Evolutionary conservation across 495 filamentous ascomycete species (phyloP).

Genomic region (Talaromyces proteolyticus): DNA sequence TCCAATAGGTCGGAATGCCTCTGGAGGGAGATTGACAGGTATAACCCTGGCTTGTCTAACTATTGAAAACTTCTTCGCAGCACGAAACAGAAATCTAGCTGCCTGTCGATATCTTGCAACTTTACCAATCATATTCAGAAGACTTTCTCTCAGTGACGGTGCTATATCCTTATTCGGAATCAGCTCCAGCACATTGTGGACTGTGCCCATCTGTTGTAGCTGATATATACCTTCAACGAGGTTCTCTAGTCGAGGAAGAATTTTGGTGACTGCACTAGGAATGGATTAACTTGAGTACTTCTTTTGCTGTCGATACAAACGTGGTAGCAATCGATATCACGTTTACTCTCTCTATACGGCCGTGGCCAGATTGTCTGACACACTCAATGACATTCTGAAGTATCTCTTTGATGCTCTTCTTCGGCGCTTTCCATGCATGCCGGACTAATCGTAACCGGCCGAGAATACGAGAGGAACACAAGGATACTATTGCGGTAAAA

Average conservation of each 20-base stretch:
- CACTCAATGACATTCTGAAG: constrained; percentile 11
- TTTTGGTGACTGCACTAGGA: constrained; percentile 6
- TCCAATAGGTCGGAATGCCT: constrained; percentile 2
- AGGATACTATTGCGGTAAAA: constrained; percentile 16
- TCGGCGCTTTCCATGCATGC: constrained; percentile 9
- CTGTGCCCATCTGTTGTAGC: constrained; percentile 4
- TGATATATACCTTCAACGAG: constrained; percentile 8
- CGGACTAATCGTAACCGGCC: constrained; percentile 16
- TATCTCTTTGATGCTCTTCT: constrained; percentile 9
- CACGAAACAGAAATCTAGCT: constrained; percentile 5
- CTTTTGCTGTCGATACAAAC: constrained; percentile 11
- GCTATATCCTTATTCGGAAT: constrained; percentile 1
- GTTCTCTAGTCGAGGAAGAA: background rate
- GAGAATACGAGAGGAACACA: constrained; percentile 19
- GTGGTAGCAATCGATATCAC: constrained; percentile 8
- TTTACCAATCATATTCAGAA: constrained; percentile 8
- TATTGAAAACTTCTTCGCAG: constrained; percentile 6
- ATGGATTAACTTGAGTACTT: constrained; percentile 6
- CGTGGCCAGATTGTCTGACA: constrained; percentile 7
- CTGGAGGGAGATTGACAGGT: constrained; percentile 2
- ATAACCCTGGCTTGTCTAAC: constrained; percentile 1
- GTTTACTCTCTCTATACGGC: constrained; percentile 2
- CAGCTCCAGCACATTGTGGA: background rate
- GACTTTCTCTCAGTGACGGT: constrained; percentile 3
- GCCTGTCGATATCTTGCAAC: constrained; percentile 7